Evolutionary conservation across 148 eudicot genomes (phyloP).

Genomic region (Simmondsia chinensis): DNA sequence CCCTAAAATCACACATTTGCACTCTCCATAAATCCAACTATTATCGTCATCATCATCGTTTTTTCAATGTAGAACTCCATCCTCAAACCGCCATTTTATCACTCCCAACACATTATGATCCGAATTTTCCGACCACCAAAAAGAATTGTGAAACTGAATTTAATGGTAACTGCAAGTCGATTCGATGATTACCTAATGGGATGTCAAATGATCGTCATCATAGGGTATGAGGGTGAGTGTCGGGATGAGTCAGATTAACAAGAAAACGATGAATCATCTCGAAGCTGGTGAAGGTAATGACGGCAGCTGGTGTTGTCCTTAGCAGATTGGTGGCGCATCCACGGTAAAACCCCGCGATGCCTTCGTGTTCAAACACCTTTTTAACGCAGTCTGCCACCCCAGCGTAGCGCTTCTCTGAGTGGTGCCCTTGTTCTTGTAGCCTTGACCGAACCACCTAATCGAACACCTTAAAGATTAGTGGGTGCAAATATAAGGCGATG

Average conservation of each 20-base stretch:
- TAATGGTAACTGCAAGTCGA: conserved; percentile 2
- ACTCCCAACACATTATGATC: too few relatives aligned
- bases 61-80: background rate
- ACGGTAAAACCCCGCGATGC: conserved; percentile 86
- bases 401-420: conserved; percentile 65
- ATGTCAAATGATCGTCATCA: too few relatives aligned
- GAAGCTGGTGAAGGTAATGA: conserved; percentile 94
- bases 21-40: too few relatives aligned
- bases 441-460: conserved; percentile 90
- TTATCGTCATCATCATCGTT: too few relatives aligned
- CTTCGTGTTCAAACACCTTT: conserved; percentile 66
- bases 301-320: conserved; percentile 95
- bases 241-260: conserved; percentile 39
- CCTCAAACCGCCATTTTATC: too few relatives aligned
- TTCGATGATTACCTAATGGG: too few relatives aligned
- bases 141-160: conserved; percentile 10
- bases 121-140: conserved; percentile 6
- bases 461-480: background rate
- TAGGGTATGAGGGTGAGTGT: conserved; percentile 46
- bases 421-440: conserved; percentile 96
- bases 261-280: conserved; percentile 95
- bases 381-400: conserved; percentile 74
- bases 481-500: too few relatives aligned
- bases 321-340: conserved; percentile 90
- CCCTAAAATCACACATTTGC: too few relatives aligned